Base-by-base conservation (phyloP, 176 grass and related monocot species). In the Neostapfia colusana region DNA sequence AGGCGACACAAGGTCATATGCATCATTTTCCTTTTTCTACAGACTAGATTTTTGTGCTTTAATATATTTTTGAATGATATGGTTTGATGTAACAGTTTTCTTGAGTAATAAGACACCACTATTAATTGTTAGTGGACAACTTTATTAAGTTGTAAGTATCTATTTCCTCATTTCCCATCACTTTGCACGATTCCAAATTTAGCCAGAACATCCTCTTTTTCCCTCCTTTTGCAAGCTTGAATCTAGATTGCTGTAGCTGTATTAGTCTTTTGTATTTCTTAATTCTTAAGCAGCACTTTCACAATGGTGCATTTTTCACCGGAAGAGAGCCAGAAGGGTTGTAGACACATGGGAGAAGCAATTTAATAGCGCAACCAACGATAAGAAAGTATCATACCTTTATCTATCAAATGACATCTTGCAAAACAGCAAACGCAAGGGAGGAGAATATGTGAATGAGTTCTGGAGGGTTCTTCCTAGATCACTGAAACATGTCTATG, bases 361-460 rank as follows among this genome's bases (percentile, higher is more conserved):
- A 48, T 92, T 95, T 71, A 95, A 78, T 53, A 78, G 57, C 77
- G 87, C 95, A 69, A 69, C 61, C 20, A 95, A 85, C 43, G 87
- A 99, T 49, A 89, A 95, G 70, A 95, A 94, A 86, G 73, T 95
- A 23, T 82, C 87, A 31, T 86, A 90, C 34, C 87, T 99, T 23
- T 99, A 99, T 81, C 88, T 99, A 75, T 86, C 95, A 40, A 99
- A 99, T 86, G 95, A 99, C 57, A 99, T 99, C 73, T 67, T 99
- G 78, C 95, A 99, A 82, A 99, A 99, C 40, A 99, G 95, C 64
- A 99, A 90, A 80, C 95, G 95, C 41, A 92, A 99, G 85, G 91
- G 95, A 73, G 79, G 87, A 36, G 95, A 99, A 44, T 95, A 89
- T 68, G 87, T 99, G 38, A 90, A 95, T 87, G 95, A 99, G 78